Evolutionary conservation across 2,329 filamentous ascomycete genomes (phyloP), one percentile per base, ranked within the genome.

Genomic region (Ophiostoma tasmaniense): DNA sequence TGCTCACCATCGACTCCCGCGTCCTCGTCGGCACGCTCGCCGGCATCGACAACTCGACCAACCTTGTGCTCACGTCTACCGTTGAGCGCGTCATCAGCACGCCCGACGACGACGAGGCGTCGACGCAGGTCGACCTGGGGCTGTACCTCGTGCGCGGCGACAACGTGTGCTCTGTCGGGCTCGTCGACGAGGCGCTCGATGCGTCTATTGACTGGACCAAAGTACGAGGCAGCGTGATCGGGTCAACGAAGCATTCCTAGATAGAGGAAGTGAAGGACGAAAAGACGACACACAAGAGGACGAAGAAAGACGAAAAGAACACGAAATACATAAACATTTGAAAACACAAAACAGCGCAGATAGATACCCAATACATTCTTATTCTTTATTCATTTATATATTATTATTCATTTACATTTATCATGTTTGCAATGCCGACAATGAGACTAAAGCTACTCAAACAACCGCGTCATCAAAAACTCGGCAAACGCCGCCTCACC

Each of bases 61-160:
- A 99, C 79, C 82, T 99, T 72, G 87, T 98, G 33, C 85, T 99
- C 14, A 87, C 88, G 73, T 84, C 91, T 73, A 92, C 94, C 3
- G 82, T 93, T 71, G 95, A 99, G 79, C 90, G 95, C 73, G 90
- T 97, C 72, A 97, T 99, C 75, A 90, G 92, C 72, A 89, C 90
- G 1, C 85, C 86, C 61, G 93, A 97, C 76, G 92, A 97, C 76
- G 85, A 87, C 55, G 92, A 96, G 74, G 86, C 89, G 0, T 96
- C 90, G 61, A 87, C 89, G 70, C 88, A 95, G 76, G 89, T 95
- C 22, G 88, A 90, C 4, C 87, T 97, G 71, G 95, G 95, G 1
- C 81, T 98, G 6, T 98, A 97, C 78, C 85, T 99, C 70, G 91
- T 99, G 69, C 87, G 95, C 71, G 95, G 95, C 67, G 95, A 99